Evolutionary conservation across 2,329 filamentous ascomycete genomes (phyloP).

Genomic region (Podosphaera xanthii): DNA sequence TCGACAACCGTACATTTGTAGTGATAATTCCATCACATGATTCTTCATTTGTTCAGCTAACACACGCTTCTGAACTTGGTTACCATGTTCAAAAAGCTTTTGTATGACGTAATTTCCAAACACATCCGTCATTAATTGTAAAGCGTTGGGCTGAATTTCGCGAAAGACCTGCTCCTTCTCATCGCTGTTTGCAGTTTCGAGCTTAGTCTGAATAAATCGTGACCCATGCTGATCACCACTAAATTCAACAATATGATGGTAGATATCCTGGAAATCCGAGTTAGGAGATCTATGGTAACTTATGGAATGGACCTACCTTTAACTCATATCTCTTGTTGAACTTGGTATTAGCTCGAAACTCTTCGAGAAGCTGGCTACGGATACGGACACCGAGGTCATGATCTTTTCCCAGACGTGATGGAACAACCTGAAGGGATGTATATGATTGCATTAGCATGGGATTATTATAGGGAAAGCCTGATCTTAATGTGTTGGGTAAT

Average conservation of each 20-base stretch:
- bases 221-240: constrained; percentile 91
- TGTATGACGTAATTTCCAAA: constrained; percentile 98
- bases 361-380: constrained; percentile 52
- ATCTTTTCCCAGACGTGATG: constrained; percentile 15
- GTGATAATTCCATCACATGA: constrained; percentile 55
- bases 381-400: constrained; percentile 24
- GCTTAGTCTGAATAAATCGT: constrained; percentile 80
- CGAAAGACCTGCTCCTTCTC: constrained; percentile 80
- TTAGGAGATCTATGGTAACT: not conserved
- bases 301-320: constrained; percentile 25
- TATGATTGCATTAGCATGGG: constrained; percentile 14
- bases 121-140: constrained; percentile 85
- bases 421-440: constrained; percentile 8
- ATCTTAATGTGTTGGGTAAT: constrained; percentile 16
- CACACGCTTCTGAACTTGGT: constrained; percentile 75
- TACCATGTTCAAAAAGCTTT: constrained; percentile 91
- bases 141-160: constrained; percentile 63
- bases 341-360: constrained; percentile 57
- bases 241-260: constrained; percentile 73
- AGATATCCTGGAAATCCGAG: constrained; percentile 41
- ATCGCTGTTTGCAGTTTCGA: constrained; percentile 82
- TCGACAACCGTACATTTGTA: constrained; percentile 80
- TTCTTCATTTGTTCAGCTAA: constrained; percentile 73
- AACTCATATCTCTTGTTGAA: constrained; percentile 55
- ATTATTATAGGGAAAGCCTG: constrained; percentile 17